phyloP scores from a whole-genome alignment of 140 eudicot species.

The Bidens hawaiensis region DNA sequence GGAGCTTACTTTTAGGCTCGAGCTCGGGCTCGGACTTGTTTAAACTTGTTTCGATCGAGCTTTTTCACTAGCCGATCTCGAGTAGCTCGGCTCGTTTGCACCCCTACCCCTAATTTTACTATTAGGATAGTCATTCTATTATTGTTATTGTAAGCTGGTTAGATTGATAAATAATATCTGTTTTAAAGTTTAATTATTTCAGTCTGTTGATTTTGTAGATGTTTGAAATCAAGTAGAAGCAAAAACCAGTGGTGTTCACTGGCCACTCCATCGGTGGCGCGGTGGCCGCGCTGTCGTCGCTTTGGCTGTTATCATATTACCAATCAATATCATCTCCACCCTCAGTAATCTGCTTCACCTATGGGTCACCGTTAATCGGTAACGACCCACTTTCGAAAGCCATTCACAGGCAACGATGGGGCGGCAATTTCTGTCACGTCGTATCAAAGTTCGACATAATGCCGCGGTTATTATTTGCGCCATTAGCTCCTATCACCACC shows the following conservation, averaged over 20 bases:
- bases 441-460: conserved; percentile 67
- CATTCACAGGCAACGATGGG: conserved; percentile 67
- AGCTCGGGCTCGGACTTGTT: no score
- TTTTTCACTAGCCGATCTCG: no score
- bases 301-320: conserved; percentile 64
- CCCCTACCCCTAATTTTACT: no score
- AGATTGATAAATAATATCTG: no score
- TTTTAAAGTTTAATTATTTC: not conserved
- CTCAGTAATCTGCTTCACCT: conserved; percentile 70
- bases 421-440: conserved; percentile 67
- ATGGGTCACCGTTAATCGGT: conserved; percentile 84
- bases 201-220: conserved; percentile 45
- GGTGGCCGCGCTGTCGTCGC: conserved; percentile 69
- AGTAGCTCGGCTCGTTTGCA: no score
- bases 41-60: no score
- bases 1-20: no score
- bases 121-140: no score
- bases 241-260: conserved; percentile 65
- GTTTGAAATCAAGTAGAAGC: conserved; percentile 40
- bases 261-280: conserved; percentile 94
- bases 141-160: no score
- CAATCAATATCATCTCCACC: conserved; percentile 41
- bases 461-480: conserved; percentile 68
- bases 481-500: conserved; percentile 32
- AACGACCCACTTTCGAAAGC: conserved; percentile 56